Evolutionary conservation across 352 stramenopile genomes (phyloP).

Genomic region (Elongisporangium undulatum): DNA sequence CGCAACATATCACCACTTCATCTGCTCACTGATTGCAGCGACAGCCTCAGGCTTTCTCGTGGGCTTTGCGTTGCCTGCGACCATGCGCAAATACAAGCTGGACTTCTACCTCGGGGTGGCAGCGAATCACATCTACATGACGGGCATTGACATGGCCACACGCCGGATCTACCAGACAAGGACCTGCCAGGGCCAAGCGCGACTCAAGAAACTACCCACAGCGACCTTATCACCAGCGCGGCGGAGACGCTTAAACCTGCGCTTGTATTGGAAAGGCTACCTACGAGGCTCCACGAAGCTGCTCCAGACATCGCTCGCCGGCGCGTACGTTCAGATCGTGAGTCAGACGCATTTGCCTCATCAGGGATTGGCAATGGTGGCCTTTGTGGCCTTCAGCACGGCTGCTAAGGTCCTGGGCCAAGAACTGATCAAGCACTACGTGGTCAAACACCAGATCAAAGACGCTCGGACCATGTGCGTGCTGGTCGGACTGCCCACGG

Average conservation of each 20-base stretch:
- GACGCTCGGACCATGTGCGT: slow-evolving; percentile 16
- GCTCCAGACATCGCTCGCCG: slow-evolving; percentile 11
- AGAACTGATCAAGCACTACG: slow-evolving; percentile 13
- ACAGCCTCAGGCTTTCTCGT: slow-evolving; percentile 9
- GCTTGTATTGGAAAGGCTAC: slow-evolving; percentile 6
- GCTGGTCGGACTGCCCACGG: slow-evolving; percentile 14
- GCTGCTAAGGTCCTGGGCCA: slow-evolving; percentile 15
- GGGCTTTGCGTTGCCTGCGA: slow-evolving; percentile 1
- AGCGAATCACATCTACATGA: slow-evolving; percentile 15
- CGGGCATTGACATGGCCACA: slow-evolving; percentile 10
- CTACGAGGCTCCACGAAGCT: slow-evolving; percentile 3
- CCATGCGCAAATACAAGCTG: slow-evolving; percentile 12
- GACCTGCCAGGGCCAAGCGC: slow-evolving; percentile 12
- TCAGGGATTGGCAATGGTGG: not conserved
- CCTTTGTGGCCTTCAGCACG: slow-evolving; percentile 9
- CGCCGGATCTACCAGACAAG: slow-evolving; percentile 19
- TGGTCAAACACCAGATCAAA: slow-evolving; percentile 10
- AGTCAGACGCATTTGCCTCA: not conserved
- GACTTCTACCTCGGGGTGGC: slow-evolving; percentile 25
- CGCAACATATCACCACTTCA: slow-evolving; percentile 1
- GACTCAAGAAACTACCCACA: too few species aligned
- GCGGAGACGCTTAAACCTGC: slow-evolving; percentile 6
- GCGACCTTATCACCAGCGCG: too few species aligned
- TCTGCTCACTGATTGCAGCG: slow-evolving; percentile 8
- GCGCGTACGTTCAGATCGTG: slow-evolving; percentile 18